These are phyloP conservation scores for Sideroxylon spinosum DNA, from an alignment of 179 eudicot genomes.

Conservation along the genomic window DNA sequence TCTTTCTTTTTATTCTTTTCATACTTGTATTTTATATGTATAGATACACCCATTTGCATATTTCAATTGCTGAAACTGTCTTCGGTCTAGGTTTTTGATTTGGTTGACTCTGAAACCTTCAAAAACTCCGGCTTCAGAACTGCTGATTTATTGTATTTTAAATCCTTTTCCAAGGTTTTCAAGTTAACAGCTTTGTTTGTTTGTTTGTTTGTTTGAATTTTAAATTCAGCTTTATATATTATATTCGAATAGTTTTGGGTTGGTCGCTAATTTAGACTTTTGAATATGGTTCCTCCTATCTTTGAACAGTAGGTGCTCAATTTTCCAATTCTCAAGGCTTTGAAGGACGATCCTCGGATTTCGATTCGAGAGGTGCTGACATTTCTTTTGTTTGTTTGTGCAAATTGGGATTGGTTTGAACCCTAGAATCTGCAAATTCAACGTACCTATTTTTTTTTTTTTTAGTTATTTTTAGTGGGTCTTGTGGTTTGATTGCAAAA, in stretches of 20 bases:
- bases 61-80: background rate
- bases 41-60: background rate
- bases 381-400: constrained; percentile 11
- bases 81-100: constrained; percentile 17
- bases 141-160: background rate
- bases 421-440: constrained; percentile 6
- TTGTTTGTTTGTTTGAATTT: background rate
- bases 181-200: background rate
- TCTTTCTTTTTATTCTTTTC: constrained; percentile 4
- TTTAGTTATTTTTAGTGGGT: background rate
- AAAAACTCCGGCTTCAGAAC: background rate
- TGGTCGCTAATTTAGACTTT: constrained; percentile 2
- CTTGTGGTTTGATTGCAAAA: background rate
- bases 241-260: background rate
- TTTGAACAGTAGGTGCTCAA: background rate
- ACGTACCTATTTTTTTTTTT: background rate
- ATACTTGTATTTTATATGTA: background rate
- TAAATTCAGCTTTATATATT: background rate
- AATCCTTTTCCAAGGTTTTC: background rate
- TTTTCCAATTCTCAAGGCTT: constrained; percentile 19
- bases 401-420: constrained; percentile 6
- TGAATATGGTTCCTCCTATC: constrained; percentile 8
- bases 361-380: background rate
- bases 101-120: constrained; percentile 30
- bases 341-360: background rate